A percentile compares a stretch with the other conserved stretches of the same genome.
Conservation (phyloP, 352 stramenopile genomes). For the Globisporangium recalcitrans region DNA sequence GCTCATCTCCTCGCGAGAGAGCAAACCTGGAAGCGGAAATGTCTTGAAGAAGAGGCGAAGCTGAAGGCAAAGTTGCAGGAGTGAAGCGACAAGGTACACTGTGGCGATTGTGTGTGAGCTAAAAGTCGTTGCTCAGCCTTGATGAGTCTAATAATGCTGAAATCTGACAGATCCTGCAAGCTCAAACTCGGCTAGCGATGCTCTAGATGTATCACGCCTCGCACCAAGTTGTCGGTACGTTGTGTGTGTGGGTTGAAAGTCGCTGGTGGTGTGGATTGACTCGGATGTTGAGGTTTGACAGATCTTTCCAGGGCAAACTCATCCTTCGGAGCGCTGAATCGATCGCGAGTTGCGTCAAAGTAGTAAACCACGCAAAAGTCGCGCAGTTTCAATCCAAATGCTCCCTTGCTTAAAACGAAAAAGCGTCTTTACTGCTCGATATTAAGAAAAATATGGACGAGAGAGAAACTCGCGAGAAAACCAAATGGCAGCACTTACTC, state of each 20-base stretch:
- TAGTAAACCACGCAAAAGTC: no score
- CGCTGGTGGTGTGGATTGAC: no score
- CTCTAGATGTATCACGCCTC: neutral
- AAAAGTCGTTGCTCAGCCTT: neutral
- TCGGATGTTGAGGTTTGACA: no score
- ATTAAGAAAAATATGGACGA: conserved; percentile 6
- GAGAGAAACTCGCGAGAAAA: conserved; percentile 1
- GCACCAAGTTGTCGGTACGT: no score
- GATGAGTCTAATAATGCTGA: neutral
- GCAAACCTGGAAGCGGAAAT: conserved; percentile 1
- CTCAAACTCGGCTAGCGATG: neutral
- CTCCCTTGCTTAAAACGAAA: conserved; percentile 1
- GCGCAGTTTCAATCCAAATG: neutral
- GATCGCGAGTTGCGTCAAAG: no score
- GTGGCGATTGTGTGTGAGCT: no score
- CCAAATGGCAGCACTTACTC: neutral
- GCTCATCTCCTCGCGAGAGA: neutral
- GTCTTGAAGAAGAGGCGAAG: conserved; percentile 9
- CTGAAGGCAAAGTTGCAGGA: conserved; percentile 7
- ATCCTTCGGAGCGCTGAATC: no score
- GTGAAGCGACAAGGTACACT: conserved; percentile 11
- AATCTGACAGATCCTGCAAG: neutral
- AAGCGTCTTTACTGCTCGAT: conserved; percentile 8
- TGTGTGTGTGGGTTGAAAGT: no score
- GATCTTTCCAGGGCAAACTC: no score